These are phyloP conservation scores for Mariannaea elegans DNA, from an alignment of 2,329 filamentous ascomycete species.

Conservation along the genomic window DNA sequence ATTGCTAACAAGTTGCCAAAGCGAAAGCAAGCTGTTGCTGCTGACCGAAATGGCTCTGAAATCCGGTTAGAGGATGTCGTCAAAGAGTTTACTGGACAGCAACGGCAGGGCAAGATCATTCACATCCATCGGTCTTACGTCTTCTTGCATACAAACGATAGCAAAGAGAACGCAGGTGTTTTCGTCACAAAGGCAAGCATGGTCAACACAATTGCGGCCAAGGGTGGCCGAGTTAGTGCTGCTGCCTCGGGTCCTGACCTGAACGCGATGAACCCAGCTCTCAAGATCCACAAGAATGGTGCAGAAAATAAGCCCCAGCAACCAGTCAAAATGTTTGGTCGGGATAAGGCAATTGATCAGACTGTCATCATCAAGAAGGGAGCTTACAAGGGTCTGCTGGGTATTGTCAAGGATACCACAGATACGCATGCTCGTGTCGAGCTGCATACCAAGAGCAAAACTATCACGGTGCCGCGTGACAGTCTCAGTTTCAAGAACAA, in stretches of 20 bases:
- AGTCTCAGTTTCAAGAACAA: slow-evolving; percentile 88
- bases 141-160: slow-evolving; percentile 86
- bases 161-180: slow-evolving; percentile 86
- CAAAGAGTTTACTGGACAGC: slow-evolving; percentile 87
- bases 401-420: slow-evolving; percentile 95
- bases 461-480: slow-evolving; percentile 83
- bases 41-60: slow-evolving; percentile 91
- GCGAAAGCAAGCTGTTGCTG: slow-evolving; percentile 86
- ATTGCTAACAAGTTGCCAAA: slow-evolving; percentile 88
- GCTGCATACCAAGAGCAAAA: slow-evolving; percentile 93
- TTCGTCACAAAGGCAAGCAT: slow-evolving; percentile 88
- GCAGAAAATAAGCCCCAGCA: slow-evolving; percentile 59
- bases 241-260: slow-evolving; percentile 76
- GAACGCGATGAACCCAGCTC: slow-evolving; percentile 89
- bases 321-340: slow-evolving; percentile 79
- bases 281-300: slow-evolving; percentile 73
- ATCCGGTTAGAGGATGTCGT: slow-evolving; percentile 92
- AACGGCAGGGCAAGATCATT: slow-evolving; percentile 86
- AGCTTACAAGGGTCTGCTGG: slow-evolving; percentile 89
- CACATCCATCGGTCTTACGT: slow-evolving; percentile 94
- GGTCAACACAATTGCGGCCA: slow-evolving; percentile 91
- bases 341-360: slow-evolving; percentile 88
- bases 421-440: slow-evolving; percentile 89
- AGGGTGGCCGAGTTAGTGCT: slow-evolving; percentile 80
- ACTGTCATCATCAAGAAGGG: slow-evolving; percentile 90